These are phyloP conservation scores for Pelargonium nanum DNA, from an alignment of 345 rosid genomes.

Conservation along the genomic window DNA sequence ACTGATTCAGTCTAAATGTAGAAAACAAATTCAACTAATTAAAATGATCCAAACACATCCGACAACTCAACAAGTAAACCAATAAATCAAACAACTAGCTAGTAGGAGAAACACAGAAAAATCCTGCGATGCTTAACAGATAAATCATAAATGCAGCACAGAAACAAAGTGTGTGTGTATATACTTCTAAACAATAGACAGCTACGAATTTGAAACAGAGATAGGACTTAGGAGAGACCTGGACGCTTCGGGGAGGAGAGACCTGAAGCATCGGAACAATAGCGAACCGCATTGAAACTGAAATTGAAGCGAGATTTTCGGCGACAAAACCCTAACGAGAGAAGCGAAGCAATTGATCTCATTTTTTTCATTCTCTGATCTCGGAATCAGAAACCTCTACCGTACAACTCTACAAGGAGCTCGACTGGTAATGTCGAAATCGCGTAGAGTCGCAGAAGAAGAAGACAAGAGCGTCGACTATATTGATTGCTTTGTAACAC, in stretches of 20 bases:
- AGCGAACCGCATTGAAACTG: constrained; percentile 17
- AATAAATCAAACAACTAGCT: too few species aligned
- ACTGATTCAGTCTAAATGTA: too few species aligned
- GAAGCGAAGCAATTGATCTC: constrained; percentile 22
- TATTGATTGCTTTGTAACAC: neutral
- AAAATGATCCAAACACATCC: too few species aligned
- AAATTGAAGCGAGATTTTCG: constrained; percentile 13
- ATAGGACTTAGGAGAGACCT: constrained; percentile 21
- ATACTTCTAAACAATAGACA: neutral
- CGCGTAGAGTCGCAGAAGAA: neutral
- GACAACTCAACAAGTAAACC: too few species aligned
- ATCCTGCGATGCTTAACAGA: too few species aligned
- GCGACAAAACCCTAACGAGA: constrained; percentile 12
- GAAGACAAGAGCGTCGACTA: neutral
- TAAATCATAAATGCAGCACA: too few species aligned
- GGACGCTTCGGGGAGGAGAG: constrained; percentile 23
- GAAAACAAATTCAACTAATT: too few species aligned
- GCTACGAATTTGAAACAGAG: constrained; percentile 2
- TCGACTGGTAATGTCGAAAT: neutral
- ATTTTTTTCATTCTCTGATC: constrained; percentile 20
- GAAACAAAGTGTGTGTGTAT: too few species aligned
- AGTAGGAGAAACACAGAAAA: too few species aligned
- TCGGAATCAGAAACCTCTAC: neutral
- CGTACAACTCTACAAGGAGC: neutral
- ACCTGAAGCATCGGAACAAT: constrained; percentile 15